These are phyloP conservation scores for Cutaneotrichosporon arboriforme DNA, from an alignment of 1,284 basidiomycete genomes.

Conservation along the genomic window DNA sequence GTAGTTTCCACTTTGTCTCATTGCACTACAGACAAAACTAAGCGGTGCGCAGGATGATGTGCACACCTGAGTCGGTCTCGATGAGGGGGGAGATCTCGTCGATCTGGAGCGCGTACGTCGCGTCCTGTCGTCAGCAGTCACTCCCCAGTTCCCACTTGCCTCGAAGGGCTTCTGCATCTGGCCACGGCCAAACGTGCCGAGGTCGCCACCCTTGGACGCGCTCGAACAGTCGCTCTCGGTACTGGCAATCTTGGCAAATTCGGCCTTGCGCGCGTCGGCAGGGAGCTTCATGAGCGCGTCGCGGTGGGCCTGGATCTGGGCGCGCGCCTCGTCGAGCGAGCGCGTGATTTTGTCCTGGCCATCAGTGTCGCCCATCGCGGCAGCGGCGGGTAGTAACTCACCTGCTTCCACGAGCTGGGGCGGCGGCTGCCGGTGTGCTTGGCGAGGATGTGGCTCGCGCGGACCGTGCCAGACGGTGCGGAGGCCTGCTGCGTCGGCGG, in stretches of 20 bases:
- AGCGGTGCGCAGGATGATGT: conserved; percentile 84
- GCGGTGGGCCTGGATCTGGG: conserved; percentile 61
- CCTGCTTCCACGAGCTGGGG: conserved; percentile 88
- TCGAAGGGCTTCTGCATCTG: conserved; percentile 99
- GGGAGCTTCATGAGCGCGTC: conserved; percentile 35
- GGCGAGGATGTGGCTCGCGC: conserved; percentile 89
- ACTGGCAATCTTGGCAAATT: conserved; percentile 69
- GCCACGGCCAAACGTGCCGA: conserved; percentile 76
- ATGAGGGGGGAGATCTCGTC: conserved; percentile 81
- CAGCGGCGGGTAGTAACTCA: too few relatives aligned
- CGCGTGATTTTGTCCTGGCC: conserved; percentile 72
- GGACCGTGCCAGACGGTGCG: conserved; percentile 56
- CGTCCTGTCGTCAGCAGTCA: conserved; percentile 52
- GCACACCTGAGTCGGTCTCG: conserved; percentile 91
- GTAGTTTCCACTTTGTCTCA: too few relatives aligned
- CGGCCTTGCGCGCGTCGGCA: conserved; percentile 53
- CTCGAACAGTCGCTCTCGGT: conserved; percentile 82
- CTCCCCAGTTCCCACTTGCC: conserved; percentile 25
- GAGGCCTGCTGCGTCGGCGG: too few relatives aligned
- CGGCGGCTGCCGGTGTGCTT: conserved; percentile 85
- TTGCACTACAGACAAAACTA: conserved; percentile 39
- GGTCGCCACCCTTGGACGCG: conserved; percentile 70
- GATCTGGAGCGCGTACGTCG: conserved; percentile 71
- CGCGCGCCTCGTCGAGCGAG: conserved; percentile 81
- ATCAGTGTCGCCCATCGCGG: background rate